Evolutionary conservation across 176 grass and related monocot species (phyloP), one percentile per base, ranked within the genome.

Genomic region (Panicum miliaceum): DNA sequence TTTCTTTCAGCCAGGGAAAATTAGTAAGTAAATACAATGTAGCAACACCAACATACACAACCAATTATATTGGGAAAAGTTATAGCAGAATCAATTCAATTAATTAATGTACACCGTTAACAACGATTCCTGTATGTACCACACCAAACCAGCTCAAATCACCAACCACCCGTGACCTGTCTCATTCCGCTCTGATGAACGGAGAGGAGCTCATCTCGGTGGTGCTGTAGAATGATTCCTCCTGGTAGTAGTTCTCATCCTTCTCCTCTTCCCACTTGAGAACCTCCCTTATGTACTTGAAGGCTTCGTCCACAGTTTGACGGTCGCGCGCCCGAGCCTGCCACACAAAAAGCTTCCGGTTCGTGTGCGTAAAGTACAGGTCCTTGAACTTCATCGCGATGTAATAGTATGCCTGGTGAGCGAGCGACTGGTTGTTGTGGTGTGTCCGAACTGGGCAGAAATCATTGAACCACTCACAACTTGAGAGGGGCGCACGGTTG

Each of bases 381-480:
- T 98, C 91, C 76, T 98, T 98, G 79, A 95, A 98, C 88, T 95
- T 95, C 85, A 90, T 90, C 0, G 96, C 96, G 5, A 93, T 69
- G 78, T 95, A 95, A 77, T 88, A 94, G 85, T 84, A 98, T 0
- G 96, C 96, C 71, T 98, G 96, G 8, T 98, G 96, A 1, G 96
- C 96, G 0, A 98, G 80, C 0, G 89, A 85, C 62, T 93, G 96
- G 76, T 89, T 92, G 85, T 86, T 93, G 83, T 89, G 83, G 77
- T 85, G 73, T 1, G 96, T 95, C 87, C 89, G 71, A 18, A 95
- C 70, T 0, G 96, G 96, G 51, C 71, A 93, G 85, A 98, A 98
- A 69, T 95, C 93, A 0, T 50, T 62, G 73, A 98, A 89, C 96
- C 96, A 98, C 86, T 98, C 89, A 11, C 96, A 98, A 0, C 79